Percentiles rank a stretch among this genome's conserved stretches.
Evolutionary conservation across 2,329 filamentous ascomycete genomes (phyloP).

Genomic region (Talaromyces atroroseus): DNA sequence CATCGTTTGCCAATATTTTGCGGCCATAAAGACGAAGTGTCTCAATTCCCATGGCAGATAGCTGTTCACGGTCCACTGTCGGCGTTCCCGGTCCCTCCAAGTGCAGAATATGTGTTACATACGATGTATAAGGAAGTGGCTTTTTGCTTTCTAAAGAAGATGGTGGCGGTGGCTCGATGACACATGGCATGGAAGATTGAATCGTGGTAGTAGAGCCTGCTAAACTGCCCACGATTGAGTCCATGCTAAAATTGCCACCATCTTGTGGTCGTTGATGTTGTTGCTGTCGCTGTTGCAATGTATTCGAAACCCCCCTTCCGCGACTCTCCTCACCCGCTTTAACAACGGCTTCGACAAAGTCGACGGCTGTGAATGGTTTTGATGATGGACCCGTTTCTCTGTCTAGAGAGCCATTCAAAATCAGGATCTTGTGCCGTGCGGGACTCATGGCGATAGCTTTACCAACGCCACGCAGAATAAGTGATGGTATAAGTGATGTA

Average conservation of each 20-base stretch:
- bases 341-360: slow-evolving; percentile 77
- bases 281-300: not conserved
- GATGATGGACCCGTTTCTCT: slow-evolving; percentile 73
- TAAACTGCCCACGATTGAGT: slow-evolving; percentile 4
- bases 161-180: slow-evolving; percentile 9
- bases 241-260: slow-evolving; percentile 1
- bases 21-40: slow-evolving; percentile 71
- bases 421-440: slow-evolving; percentile 66
- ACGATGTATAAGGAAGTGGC: slow-evolving; percentile 54
- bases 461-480: slow-evolving; percentile 73
- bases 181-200: not conserved
- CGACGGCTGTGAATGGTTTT: slow-evolving; percentile 63
- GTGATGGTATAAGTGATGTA: slow-evolving; percentile 77
- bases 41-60: slow-evolving; percentile 67
- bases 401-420: slow-evolving; percentile 78
- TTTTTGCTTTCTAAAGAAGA: not conserved
- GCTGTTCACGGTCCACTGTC: slow-evolving; percentile 59
- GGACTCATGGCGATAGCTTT: slow-evolving; percentile 52
- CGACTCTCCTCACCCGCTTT: slow-evolving; percentile 67
- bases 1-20: slow-evolving; percentile 36
- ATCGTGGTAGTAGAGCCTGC: slow-evolving; percentile 1
- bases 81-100: slow-evolving; percentile 68
- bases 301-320: slow-evolving; percentile 30
- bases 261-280: not conserved
- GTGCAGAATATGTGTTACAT: slow-evolving; percentile 80